Evolutionary conservation across 192 early-diverging fungal species (phyloP).

Genomic region (Anaeromyces robustus): DNA sequence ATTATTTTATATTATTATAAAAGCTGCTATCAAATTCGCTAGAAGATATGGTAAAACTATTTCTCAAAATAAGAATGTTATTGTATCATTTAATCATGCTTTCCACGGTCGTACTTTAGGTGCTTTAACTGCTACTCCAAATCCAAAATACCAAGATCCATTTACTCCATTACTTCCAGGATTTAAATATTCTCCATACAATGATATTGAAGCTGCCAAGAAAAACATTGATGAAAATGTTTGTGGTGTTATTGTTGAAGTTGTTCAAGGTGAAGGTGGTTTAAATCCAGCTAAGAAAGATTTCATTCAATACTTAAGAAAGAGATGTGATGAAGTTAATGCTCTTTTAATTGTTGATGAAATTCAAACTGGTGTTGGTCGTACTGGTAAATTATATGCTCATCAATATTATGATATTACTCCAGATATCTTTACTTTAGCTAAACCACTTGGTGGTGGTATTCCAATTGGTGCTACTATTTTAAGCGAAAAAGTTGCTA

Average conservation of each 20-base stretch:
- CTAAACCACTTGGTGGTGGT: constrained; percentile 95
- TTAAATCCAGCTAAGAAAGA: constrained; percentile 52
- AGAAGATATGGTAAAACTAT: constrained; percentile 66
- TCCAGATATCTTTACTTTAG: constrained; percentile 88
- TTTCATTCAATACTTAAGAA: constrained; percentile 63
- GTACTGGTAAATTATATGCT: constrained; percentile 72
- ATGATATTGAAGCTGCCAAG: constrained; percentile 46
- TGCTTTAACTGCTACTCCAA: constrained; percentile 84
- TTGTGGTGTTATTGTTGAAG: constrained; percentile 89
- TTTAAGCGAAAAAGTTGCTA: constrained; percentile 57
- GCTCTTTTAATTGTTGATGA: constrained; percentile 92
- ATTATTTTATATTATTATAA: neutral
- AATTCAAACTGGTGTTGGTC: constrained; percentile 40
- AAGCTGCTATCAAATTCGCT: constrained; percentile 84
- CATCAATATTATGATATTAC: constrained; percentile 55
- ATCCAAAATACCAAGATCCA: constrained; percentile 85
- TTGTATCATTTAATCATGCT: constrained; percentile 77
- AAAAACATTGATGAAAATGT: constrained; percentile 56
- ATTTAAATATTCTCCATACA: constrained; percentile 52
- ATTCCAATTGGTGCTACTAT: constrained; percentile 90
- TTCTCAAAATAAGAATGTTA: constrained; percentile 34
- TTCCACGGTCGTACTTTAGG: constrained; percentile 97
- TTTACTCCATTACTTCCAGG: constrained; percentile 84
- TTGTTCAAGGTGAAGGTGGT: constrained; percentile 94
- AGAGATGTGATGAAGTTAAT: constrained; percentile 66